Evolutionary conservation across 2,329 filamentous ascomycete species (phyloP), one percentile per base, ranked within the genome.

Genomic region (Colletotrichum neosansevieriae): DNA sequence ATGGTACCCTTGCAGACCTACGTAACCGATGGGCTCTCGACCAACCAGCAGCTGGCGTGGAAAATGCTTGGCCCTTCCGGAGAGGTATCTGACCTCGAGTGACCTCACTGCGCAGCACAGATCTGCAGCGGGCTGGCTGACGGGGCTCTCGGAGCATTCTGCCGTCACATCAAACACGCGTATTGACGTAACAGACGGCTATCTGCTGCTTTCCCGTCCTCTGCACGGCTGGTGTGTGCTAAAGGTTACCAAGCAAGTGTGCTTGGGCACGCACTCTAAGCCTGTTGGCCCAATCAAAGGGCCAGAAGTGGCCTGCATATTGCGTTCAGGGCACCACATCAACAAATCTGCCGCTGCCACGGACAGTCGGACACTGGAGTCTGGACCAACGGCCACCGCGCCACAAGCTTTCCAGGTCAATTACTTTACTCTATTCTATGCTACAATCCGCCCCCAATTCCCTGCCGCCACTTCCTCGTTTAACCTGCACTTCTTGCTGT

Each of bases 151-250:
- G 44, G 32, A 6, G 42, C 57, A 59, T 59, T 50, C 9, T 24
- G 15, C 42, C 13, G 57, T 59, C 57, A 44, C 44, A 50, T 50
- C 32, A 49, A 17, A 42, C 49, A 53, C 53, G 47, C 29, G 45
- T 58, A 53, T 47, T 67, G 65, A 67, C 65, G 65, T 67, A 67
- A 67, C 36, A 17, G 29, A 38, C 36, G 4, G 21, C 21, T 21
- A 21, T 21, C 21, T 21, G 21, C 21, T n/a, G 44, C 24, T 6
- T 36, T 24, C 38, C n/a, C 24, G 17, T 34, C 38, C 57, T 40
- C 54, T 44, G 54, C 53, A 58, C 17, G 38, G 54, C n/a, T 42
- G 17, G 11, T 58, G 29, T 38, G 36, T 38, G n/a, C n/a, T n/a
- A n/a, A n/a, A n/a, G n/a, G n/a, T n/a, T n/a, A n/a, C n/a, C n/a